Conservation (phyloP, 768 basidiomycete genomes). For the Tylopilus rubrobrunneus region DNA sequence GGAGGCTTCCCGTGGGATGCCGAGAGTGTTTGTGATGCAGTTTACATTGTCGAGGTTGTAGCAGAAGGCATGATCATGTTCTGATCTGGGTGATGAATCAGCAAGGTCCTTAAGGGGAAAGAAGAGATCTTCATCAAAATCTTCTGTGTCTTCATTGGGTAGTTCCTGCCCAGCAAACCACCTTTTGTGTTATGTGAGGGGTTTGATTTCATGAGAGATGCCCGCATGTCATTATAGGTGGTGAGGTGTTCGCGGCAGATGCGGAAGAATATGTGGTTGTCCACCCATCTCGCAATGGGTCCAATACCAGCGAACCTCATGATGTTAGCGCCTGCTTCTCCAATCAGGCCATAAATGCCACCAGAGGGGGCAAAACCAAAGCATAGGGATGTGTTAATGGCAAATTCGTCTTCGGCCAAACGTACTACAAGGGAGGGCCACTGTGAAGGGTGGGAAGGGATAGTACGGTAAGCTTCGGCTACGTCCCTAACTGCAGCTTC, state of each 20-base stretch:
- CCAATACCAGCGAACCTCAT: background rate
- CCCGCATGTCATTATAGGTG: background rate
- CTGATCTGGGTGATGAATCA: fast-evolving
- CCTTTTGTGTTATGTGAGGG: fast-evolving
- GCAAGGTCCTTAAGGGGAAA: background rate
- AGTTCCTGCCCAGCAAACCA: background rate
- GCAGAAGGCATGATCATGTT: background rate
- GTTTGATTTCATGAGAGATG: background rate
- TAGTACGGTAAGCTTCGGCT: background rate
- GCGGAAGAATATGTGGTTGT: background rate
- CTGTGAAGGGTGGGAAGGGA: too few species aligned
- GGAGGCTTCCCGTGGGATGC: too few species aligned
- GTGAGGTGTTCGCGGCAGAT: background rate
- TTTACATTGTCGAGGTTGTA: too few species aligned
- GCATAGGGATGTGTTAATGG: too few species aligned
- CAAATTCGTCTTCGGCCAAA: too few species aligned
- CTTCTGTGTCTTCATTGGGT: background rate
- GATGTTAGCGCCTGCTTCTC: background rate
- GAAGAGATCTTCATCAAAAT: background rate
- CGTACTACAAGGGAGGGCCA: too few species aligned
- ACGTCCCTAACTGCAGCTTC: too few species aligned
- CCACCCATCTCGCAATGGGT: background rate
- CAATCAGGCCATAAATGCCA: background rate
- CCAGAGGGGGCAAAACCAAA: too few species aligned
- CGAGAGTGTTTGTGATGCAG: too few species aligned